phyloP scores from a whole-genome alignment of 305 asterid species.

The Ajuga reptans region DNA sequence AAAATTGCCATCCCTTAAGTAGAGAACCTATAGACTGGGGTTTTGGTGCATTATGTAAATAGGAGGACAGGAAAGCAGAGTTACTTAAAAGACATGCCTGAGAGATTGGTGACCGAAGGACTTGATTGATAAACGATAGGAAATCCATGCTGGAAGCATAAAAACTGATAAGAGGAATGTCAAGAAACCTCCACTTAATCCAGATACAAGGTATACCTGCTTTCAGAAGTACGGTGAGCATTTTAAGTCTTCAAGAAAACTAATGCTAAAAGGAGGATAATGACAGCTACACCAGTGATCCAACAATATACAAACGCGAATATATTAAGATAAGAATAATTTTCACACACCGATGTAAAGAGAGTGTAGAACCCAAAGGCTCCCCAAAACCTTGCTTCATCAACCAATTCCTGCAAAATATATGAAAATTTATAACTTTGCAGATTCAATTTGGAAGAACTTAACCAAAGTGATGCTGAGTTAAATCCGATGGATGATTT shows the following conservation, averaged over 20 bases:
- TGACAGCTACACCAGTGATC: background rate
- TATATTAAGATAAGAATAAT: constrained; percentile 8
- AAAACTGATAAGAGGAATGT: constrained; percentile 54
- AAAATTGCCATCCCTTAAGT: background rate
- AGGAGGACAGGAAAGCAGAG: constrained; percentile 15
- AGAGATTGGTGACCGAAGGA: constrained; percentile 57
- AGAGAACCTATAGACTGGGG: constrained; percentile 4
- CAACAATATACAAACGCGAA: constrained; percentile 13
- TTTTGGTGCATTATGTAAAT: background rate
- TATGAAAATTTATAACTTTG: constrained; percentile 8
- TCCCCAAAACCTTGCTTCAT: constrained; percentile 95
- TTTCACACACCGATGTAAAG: constrained; percentile 60
- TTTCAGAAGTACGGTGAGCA: constrained; percentile 34
- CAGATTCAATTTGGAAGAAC: constrained; percentile 8
- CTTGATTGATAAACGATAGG: constrained; percentile 48
- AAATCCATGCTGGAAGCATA: constrained; percentile 87
- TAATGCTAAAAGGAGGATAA: constrained; percentile 13
- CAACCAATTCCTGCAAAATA: constrained; percentile 57
- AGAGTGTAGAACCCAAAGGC: constrained; percentile 90
- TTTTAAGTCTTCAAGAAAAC: constrained; percentile 11
- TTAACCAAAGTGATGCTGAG: background rate
- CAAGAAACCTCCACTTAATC: constrained; percentile 82
- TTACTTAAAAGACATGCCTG: constrained; percentile 39
- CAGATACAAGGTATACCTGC: constrained; percentile 75
- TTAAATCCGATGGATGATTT: constrained; percentile 7